Conservation (phyloP, 495 filamentous ascomycete genomes). For the Penicillium macrosclerotiorum region DNA sequence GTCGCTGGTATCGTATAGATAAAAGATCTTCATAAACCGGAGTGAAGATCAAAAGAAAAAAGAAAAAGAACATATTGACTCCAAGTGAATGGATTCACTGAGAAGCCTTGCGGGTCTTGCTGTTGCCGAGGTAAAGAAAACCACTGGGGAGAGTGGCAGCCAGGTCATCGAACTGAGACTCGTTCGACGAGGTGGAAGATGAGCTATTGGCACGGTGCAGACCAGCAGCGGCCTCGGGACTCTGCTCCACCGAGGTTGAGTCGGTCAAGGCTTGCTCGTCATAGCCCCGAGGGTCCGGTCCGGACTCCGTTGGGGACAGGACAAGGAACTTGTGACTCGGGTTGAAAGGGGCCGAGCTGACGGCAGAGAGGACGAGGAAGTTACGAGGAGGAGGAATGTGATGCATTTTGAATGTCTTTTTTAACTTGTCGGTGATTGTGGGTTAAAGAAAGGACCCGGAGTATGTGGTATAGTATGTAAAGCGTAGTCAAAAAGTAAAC, state of each 20-base stretch:
- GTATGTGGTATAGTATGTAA: too few relatives aligned
- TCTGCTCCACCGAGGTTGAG: slow-evolving; percentile 8
- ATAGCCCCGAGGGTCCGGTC: slow-evolving; percentile 26
- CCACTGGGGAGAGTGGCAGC: slow-evolving; percentile 22
- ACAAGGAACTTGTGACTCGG: slow-evolving; percentile 31
- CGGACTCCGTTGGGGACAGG: slow-evolving; percentile 38
- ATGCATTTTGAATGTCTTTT: slow-evolving; percentile 35
- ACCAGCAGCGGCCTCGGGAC: slow-evolving; percentile 2
- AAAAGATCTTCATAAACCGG: slow-evolving; percentile 12
- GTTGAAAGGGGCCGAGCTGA: slow-evolving; percentile 16
- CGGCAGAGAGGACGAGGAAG: slow-evolving; percentile 37
- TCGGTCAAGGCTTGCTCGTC: slow-evolving; percentile 25
- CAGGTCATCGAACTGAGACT: slow-evolving; percentile 15
- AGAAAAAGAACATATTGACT: slow-evolving; percentile 2
- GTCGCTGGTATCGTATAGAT: slow-evolving; percentile 13
- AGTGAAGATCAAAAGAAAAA: slow-evolving; percentile 13
- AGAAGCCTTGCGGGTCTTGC: slow-evolving; percentile 13
- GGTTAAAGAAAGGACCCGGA: too few relatives aligned
- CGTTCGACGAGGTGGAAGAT: slow-evolving; percentile 21
- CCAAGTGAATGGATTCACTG: slow-evolving; percentile 3
- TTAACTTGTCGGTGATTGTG: too few relatives aligned
- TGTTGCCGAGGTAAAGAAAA: slow-evolving; percentile 35
- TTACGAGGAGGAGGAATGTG: slow-evolving; percentile 29
- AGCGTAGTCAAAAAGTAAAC: too few relatives aligned
- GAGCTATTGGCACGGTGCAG: slow-evolving; percentile 25